Evolutionary conservation across 1,284 basidiomycete genomes (phyloP), one percentile per base, ranked within the genome.

Genomic region (Cystobasidium sp.): DNA sequence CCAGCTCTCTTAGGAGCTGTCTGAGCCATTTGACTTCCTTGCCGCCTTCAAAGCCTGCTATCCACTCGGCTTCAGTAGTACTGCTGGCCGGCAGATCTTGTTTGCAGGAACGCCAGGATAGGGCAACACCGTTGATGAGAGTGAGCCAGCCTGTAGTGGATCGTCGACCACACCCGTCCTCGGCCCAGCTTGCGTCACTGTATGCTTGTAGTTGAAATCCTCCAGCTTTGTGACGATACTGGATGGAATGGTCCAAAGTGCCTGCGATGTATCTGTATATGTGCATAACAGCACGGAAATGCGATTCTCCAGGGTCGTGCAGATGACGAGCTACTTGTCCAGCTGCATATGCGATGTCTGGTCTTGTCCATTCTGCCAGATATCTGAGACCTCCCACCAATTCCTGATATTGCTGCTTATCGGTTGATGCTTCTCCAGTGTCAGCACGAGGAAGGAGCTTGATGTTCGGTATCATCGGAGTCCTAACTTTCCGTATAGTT

Each of bases 191-290:
- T 0, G 85, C 82, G 76, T 87, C 85, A 0, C 82, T 80, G 77
- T 81, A 86, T 0, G 83, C 85, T 6, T 80, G 18, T 0, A 86
- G 78, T 3, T 55, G 3, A 6, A 55, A 16, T 6, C 31, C 16
- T 8, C 67, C 74, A 3, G 71, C 56, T 6, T 70, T 46, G 9
- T 53, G 63, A 24, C 46, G 31, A 53, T 69, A 77, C 3, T 55
- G 62, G 20, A 85, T 78, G 49, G 78, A 76, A 6, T 81, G 59
- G 20, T 80, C 51, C 4, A 75, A 52, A 0, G 85, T 92, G 81
- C 90, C 82, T 18, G 82, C 81, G 0, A 87, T 81, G 76, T 87
- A 87, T 0, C 80, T 79, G 0, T 86, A 77, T 5, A 86, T 80
- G 6, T 80, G 80, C 16, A 84, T 82, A 0, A 82, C 82, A 0